These are phyloP conservation scores for Microthyrium microscopicum DNA, from an alignment of 2,329 filamentous ascomycete species.

Conservation along the genomic window DNA sequence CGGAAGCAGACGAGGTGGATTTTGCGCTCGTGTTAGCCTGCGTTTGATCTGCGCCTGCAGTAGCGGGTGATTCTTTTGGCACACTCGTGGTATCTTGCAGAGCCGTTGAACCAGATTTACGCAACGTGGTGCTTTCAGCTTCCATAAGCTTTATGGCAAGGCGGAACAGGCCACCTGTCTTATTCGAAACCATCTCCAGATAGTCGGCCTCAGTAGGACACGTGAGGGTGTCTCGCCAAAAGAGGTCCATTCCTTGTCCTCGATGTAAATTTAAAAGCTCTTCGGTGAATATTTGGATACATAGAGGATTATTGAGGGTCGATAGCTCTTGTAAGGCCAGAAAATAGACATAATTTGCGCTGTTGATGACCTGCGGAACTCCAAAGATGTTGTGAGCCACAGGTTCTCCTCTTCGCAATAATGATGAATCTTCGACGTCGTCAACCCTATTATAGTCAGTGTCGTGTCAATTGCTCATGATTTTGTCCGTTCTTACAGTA, in stretches of 20 bases:
- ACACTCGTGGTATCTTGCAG: too few species aligned
- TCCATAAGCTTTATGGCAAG: slow-evolving; percentile 81
- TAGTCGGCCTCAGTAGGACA: slow-evolving; percentile 80
- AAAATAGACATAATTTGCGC: slow-evolving; percentile 82
- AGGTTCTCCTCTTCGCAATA: slow-evolving; percentile 60
- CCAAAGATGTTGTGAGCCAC: slow-evolving; percentile 77
- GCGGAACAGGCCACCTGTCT: slow-evolving; percentile 75
- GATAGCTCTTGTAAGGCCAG: slow-evolving; percentile 58
- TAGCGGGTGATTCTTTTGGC: too few species aligned
- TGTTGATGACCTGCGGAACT: slow-evolving; percentile 76
- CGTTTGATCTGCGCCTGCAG: background rate
- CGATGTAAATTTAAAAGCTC: slow-evolving; percentile 73
- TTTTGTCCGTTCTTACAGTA: slow-evolving; percentile 33
- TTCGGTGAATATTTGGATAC: slow-evolving; percentile 58
- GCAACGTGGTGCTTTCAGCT: slow-evolving; percentile 40
- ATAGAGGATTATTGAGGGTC: slow-evolving; percentile 49
- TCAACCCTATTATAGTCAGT: slow-evolving; percentile 37
- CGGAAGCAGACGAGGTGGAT: slow-evolving; percentile 3
- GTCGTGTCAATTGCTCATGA: slow-evolving; percentile 13
- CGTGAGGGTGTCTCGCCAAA: slow-evolving; percentile 72
- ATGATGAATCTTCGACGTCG: slow-evolving; percentile 71
- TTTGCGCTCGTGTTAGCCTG: too few species aligned
- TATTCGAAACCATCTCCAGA: slow-evolving; percentile 86
- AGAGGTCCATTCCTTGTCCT: slow-evolving; percentile 81
- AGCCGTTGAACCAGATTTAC: slow-evolving; percentile 17